These are phyloP conservation scores for Lactuca saligna DNA, from an alignment of 129 eudicot genomes.

Conservation along the genomic window DNA sequence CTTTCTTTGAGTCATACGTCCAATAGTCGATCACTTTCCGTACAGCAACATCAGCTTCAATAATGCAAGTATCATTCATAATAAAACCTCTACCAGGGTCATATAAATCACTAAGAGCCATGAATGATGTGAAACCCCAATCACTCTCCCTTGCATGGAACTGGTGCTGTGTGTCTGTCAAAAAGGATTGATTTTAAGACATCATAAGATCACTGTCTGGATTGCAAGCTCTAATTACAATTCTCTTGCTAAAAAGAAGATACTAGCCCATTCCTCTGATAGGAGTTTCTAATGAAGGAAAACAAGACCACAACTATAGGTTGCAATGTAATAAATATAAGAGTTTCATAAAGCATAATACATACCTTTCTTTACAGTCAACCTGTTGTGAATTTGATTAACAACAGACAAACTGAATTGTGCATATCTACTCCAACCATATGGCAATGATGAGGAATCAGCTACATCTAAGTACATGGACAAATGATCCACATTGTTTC, in stretches of 20 bases:
- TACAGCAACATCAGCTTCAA: slow-evolving; percentile 96
- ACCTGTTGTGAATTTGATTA: slow-evolving; percentile 71
- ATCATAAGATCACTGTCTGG: slow-evolving; percentile 1
- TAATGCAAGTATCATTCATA: slow-evolving; percentile 62
- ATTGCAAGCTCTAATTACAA: slow-evolving; percentile 12
- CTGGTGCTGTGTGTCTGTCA: slow-evolving; percentile 87
- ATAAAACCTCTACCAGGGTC: slow-evolving; percentile 81
- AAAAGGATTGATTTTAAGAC: slow-evolving; percentile 7
- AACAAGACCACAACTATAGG: not conserved
- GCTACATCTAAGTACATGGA: slow-evolving; percentile 97
- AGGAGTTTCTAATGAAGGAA: not conserved
- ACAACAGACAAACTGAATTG: slow-evolving; percentile 91
- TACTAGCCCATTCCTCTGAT: slow-evolving; percentile 4
- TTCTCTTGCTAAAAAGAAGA: not conserved
- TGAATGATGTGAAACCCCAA: slow-evolving; percentile 96
- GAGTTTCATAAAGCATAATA: not conserved
- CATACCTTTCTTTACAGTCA: slow-evolving; percentile 74
- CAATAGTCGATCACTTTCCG: slow-evolving; percentile 80
- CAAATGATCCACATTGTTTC: slow-evolving; percentile 88
- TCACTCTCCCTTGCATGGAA: slow-evolving; percentile 93
- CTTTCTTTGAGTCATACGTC: slow-evolving; percentile 96
- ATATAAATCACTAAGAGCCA: slow-evolving; percentile 84
- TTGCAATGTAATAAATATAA: slow-evolving; percentile 1
- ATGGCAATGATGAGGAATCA: slow-evolving; percentile 78
- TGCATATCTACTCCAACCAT: slow-evolving; percentile 98